phyloP scores from a whole-genome alignment of 495 filamentous ascomycete genomes.

The Neurospora sp. region DNA sequence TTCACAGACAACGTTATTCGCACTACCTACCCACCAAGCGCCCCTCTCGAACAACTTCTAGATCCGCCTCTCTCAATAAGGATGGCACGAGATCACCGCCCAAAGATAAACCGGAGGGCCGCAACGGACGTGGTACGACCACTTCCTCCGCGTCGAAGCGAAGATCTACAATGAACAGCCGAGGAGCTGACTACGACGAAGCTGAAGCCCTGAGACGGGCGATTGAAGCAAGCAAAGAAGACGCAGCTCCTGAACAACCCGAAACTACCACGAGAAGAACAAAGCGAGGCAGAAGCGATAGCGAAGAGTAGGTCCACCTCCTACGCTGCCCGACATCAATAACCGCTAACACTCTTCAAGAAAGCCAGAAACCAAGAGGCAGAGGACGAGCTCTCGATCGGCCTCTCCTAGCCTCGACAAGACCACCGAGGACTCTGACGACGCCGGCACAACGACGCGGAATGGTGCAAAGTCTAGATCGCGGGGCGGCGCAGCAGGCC shows the following conservation, averaged over 20 bases:
- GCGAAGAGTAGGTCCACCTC: slow-evolving; percentile 65
- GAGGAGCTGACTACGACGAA: slow-evolving; percentile 90
- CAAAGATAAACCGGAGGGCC: slow-evolving; percentile 34
- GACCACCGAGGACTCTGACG: slow-evolving; percentile 56
- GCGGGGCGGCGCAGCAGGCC: slow-evolving; percentile 46
- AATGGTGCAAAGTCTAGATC: slow-evolving; percentile 52
- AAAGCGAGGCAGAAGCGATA: slow-evolving; percentile 83
- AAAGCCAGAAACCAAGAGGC: slow-evolving; percentile 51
- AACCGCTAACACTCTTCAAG: slow-evolving; percentile 19
- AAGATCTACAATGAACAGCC: slow-evolving; percentile 94
- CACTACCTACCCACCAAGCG: slow-evolving; percentile 46
- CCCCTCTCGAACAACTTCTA: slow-evolving; percentile 33
- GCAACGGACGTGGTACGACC: slow-evolving; percentile 36
- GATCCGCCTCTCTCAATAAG: slow-evolving; percentile 49
- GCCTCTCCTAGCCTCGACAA: slow-evolving; percentile 43
- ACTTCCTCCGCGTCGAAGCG: slow-evolving; percentile 56
- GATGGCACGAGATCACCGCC: slow-evolving; percentile 39
- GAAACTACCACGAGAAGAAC: slow-evolving; percentile 48
- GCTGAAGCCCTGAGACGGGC: slow-evolving; percentile 81
- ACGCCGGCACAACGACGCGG: slow-evolving; percentile 42
- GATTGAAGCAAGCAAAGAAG: slow-evolving; percentile 89
- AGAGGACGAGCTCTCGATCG: slow-evolving; percentile 65
- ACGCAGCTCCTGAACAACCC: slow-evolving; percentile 37
- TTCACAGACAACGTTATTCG: slow-evolving; percentile 43
- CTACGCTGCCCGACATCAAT: neutral